Conservation (phyloP, 176 grass and related monocot species). For the Ensete ventricosum region DNA sequence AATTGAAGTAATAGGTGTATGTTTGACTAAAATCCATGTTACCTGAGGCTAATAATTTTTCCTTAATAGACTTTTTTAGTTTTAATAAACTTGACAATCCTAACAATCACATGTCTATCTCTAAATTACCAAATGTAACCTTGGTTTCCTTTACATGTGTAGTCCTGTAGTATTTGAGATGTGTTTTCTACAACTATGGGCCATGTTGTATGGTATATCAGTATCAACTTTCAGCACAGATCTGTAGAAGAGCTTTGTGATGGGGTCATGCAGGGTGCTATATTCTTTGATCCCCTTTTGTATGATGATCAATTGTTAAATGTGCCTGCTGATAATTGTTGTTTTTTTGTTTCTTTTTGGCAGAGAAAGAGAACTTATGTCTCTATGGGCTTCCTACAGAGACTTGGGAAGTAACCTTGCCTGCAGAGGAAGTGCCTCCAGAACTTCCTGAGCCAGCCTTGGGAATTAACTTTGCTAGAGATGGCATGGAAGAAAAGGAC, state of each 20-base stretch:
- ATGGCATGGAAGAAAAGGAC: conserved; percentile 96
- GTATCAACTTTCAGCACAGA: neutral
- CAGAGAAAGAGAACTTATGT: conserved; percentile 98
- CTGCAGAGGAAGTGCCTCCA: conserved; percentile 91
- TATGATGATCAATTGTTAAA: neutral
- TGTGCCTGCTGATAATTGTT: neutral
- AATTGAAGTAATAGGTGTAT: too few relatives aligned
- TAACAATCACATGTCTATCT: too few relatives aligned
- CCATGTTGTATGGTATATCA: neutral
- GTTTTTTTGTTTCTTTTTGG: conserved; percentile 15
- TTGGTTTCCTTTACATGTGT: neutral
- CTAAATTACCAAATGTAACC: neutral
- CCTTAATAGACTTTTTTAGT: too few relatives aligned
- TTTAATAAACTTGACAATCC: too few relatives aligned
- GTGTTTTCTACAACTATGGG: neutral
- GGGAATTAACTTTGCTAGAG: conserved; percentile 94
- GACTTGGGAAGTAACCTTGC: conserved; percentile 87
- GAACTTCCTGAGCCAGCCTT: conserved; percentile 92
- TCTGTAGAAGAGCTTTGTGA: neutral
- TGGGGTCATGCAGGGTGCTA: neutral
- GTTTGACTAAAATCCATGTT: too few relatives aligned
- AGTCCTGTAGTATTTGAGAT: neutral
- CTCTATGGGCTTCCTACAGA: conserved; percentile 91
- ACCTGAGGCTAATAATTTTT: too few relatives aligned
- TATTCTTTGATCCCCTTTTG: neutral